Evolutionary conservation across 1,284 basidiomycete species (phyloP), one percentile per base, ranked within the genome.

Genomic region (Marasmius oreades): DNA sequence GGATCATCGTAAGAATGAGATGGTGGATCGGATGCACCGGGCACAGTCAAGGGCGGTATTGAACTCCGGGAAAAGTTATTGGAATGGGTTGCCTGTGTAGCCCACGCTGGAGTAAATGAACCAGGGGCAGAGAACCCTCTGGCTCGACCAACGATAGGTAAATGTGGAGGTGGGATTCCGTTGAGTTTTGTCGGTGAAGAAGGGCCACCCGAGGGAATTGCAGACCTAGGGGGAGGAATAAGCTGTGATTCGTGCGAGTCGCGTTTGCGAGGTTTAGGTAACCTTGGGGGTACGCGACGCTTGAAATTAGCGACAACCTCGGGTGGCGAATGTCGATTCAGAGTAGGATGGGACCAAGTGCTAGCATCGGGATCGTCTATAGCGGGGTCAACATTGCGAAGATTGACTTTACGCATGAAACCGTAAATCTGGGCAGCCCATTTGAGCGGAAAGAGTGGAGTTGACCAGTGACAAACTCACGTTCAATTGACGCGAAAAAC

Each of bases 361-460:
- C 90, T 93, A 7, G 92, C 92, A 74, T 95, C 92, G 58, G 92
- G 92, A 76, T 94, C 92, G 73, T 91, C 88, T 61, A 94, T 93
- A 61, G 90, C 90, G 60, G 89, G 90, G 77, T 95, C 92, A 67
- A 93, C 88, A 73, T 93, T 93, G 67, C 92, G 86, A 62, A 94
- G 80, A 76, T 92, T 92, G 67, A 94, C 89, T 72, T 94, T 94
- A 72, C 92, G 90, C 90, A 94, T 94, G 78, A 93, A 95, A 62
- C 92, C 93, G 76, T 95, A 95, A 73, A 95, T 95, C 92, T 94
- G 68, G 28, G 54, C 55, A 61, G 56, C 51, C 46, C 62, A 54
- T 55, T 59, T 62, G 66, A 63, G 56, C 57, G 63, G 64, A 58
- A 67, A 61, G 70, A 72, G 60, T 70, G 71, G 51, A 69, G 63